These are phyloP conservation scores for Trichoderma semiorbis DNA, from an alignment of 2,329 filamentous ascomycete genomes.

Conservation along the genomic window DNA sequence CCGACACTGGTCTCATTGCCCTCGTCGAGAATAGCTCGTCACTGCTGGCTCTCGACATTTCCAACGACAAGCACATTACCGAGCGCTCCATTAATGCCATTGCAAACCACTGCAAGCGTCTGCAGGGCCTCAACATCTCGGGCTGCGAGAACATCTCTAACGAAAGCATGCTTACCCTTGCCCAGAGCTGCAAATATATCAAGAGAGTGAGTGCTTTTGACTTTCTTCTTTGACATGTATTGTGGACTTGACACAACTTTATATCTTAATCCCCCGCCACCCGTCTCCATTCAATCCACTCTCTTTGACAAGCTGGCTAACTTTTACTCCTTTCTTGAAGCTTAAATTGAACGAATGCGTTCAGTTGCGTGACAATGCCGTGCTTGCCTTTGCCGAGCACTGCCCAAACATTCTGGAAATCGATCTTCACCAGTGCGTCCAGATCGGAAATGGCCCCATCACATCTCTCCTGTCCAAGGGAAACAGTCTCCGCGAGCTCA, in stretches of 20 bases:
- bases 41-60: constrained; percentile 86
- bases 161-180: constrained; percentile 76
- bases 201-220: constrained; percentile 66
- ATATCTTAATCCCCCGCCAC: background rate
- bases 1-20: constrained; percentile 76
- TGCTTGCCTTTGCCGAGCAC: constrained; percentile 80
- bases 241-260: background rate
- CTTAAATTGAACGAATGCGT: constrained; percentile 91
- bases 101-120: constrained; percentile 73
- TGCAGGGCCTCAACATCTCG: constrained; percentile 92
- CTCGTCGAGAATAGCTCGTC: constrained; percentile 76
- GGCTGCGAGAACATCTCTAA: constrained; percentile 82
- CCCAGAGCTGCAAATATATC: constrained; percentile 77
- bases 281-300: background rate
- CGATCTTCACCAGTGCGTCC: constrained; percentile 80
- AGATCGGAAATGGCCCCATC: constrained; percentile 79
- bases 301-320: background rate
- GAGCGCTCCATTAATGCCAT: constrained; percentile 75
- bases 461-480: constrained; percentile 76
- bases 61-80: constrained; percentile 77
- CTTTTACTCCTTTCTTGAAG: constrained; percentile 38
- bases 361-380: constrained; percentile 78
- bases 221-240: background rate
- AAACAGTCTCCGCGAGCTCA: constrained; percentile 81
- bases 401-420: constrained; percentile 95